These are phyloP conservation scores for Trametes sp. DNA, from an alignment of 1,284 basidiomycete species.

Conservation along the genomic window DNA sequence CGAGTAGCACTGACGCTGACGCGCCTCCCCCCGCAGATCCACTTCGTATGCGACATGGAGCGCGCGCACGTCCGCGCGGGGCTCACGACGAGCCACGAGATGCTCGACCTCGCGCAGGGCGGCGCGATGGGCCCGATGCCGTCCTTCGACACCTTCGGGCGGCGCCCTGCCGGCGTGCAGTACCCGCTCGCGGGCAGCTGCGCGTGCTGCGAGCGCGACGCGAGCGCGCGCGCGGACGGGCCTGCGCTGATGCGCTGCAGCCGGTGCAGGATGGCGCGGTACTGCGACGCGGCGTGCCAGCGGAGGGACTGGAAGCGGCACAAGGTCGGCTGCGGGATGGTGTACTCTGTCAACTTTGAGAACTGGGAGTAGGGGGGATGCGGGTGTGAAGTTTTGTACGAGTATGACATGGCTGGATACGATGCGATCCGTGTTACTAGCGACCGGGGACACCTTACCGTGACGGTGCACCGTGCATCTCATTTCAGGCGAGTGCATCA, in stretches of 20 bases:
- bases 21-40: conserved; percentile 2
- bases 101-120: conserved; percentile 1
- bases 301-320: conserved; percentile 28
- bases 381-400: too few relatives aligned
- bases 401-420: too few relatives aligned
- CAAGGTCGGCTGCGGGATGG: conserved; percentile 22
- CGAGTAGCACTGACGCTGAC: too few relatives aligned
- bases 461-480: too few relatives aligned
- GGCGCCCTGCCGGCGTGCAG: conserved; percentile 8
- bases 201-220: conserved; percentile 26
- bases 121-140: conserved; percentile 5
- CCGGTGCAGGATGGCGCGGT: conserved; percentile 27
- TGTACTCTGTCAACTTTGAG: conserved; percentile 25
- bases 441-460: too few relatives aligned
- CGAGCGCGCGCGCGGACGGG: conserved; percentile 1
- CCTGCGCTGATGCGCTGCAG: conserved; percentile 26
- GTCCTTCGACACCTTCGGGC: neutral
- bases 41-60: conserved; percentile 16
- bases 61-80: conserved; percentile 19
- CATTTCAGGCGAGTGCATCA: too few relatives aligned
- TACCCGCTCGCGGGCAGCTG: conserved; percentile 28
- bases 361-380: conserved; percentile 21
- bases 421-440: too few relatives aligned
- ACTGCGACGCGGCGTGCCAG: conserved; percentile 24
- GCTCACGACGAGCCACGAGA: conserved; percentile 11